Evolutionary conservation across 345 rosid genomes (phyloP).

Genomic region (Salix koriyanagi): DNA sequence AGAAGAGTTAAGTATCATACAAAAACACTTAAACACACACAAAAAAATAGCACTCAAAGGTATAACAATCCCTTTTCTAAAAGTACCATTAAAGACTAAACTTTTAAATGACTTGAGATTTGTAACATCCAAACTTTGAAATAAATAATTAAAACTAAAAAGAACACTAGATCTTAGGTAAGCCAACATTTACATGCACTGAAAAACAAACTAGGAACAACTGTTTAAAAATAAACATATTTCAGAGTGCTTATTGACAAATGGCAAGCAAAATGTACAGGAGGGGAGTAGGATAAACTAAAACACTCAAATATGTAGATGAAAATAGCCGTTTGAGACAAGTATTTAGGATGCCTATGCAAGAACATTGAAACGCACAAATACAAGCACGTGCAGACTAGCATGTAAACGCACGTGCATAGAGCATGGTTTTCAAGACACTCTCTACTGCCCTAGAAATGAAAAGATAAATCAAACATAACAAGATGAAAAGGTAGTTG

Average conservation of each 20-base stretch:
- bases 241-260: neutral
- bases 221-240: neutral
- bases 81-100: too few species aligned
- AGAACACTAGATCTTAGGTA: too few species aligned
- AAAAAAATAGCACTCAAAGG: too few species aligned
- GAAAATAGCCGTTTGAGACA: neutral
- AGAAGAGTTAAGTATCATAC: too few species aligned
- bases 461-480: neutral
- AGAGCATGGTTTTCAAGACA: neutral
- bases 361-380: neutral
- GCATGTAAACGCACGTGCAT: neutral
- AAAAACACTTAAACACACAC: too few species aligned
- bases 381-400: neutral
- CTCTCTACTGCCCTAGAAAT: neutral
- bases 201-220: neutral
- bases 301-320: too few species aligned
- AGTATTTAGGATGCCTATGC: neutral
- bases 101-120: too few species aligned
- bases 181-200: neutral
- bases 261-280: neutral
- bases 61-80: too few species aligned
- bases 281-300: neutral
- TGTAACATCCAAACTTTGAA: too few species aligned
- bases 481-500: constrained; percentile 2
- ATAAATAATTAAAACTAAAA: too few species aligned